Evolutionary conservation across 768 basidiomycete genomes (phyloP).

Genomic region (Termitomyces sp.): DNA sequence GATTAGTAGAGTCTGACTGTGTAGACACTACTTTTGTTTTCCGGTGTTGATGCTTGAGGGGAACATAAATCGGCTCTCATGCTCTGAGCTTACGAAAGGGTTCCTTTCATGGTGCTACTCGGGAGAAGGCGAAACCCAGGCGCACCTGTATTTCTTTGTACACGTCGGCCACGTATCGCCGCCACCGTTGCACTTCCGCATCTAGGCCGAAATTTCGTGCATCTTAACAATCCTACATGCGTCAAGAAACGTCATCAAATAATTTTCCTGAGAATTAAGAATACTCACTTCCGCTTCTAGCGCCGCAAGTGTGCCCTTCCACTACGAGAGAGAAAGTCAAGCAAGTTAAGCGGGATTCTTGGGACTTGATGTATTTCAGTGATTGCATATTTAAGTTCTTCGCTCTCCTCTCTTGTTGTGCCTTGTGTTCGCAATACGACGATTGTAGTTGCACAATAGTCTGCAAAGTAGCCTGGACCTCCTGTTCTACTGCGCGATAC

Average conservation of each 20-base stretch:
- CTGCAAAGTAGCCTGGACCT: conserved; percentile 73
- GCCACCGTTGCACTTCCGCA: conserved; percentile 66
- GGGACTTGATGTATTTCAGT: conserved; percentile 53
- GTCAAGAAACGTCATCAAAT: conserved; percentile 1
- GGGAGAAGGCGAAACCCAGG: conserved; percentile 3
- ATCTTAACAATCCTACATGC: conserved; percentile 71
- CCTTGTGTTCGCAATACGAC: conserved; percentile 76
- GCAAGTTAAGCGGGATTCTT: neutral
- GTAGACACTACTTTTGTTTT: too few species aligned
- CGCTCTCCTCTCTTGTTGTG: conserved; percentile 67
- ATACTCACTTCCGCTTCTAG: conserved; percentile 75
- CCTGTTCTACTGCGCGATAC: conserved; percentile 81
- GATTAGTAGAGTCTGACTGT: too few species aligned
- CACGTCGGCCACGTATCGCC: conserved; percentile 72
- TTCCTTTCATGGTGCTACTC: conserved; percentile 18
- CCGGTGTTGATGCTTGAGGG: conserved; percentile 15
- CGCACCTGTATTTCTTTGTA: conserved; percentile 75
- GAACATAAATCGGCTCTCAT: conserved; percentile 62
- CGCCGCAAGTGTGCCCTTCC: conserved; percentile 70
- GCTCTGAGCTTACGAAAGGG: conserved; percentile 50
- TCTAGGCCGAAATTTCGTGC: conserved; percentile 83
- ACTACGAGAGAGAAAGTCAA: conserved; percentile 30
- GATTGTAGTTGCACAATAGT: conserved; percentile 64
- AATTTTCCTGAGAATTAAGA: neutral
- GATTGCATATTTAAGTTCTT: conserved; percentile 74